These are phyloP conservation scores for Diplodia seriata DNA, from an alignment of 2,329 filamentous ascomycete genomes.

Conservation along the genomic window DNA sequence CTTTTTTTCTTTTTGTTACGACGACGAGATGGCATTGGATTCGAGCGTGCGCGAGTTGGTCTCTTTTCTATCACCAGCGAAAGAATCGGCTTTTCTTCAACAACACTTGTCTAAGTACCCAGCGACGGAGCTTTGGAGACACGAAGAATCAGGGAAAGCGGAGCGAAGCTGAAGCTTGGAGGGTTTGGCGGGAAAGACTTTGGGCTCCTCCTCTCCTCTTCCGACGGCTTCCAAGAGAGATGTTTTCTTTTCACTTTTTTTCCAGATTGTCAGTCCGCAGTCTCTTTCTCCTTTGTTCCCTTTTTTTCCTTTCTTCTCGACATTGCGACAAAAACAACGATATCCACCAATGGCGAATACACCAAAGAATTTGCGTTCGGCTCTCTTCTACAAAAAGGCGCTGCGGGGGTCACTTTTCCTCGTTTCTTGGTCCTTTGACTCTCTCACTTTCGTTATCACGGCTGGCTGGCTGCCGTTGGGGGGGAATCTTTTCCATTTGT, in stretches of 20 bases:
- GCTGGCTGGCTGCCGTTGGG: not conserved
- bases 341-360: conserved; percentile 24
- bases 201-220: not conserved
- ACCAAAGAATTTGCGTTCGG: conserved; percentile 16
- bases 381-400: conserved; percentile 3
- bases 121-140: conserved; percentile 11
- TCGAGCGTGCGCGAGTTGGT: conserved; percentile 1
- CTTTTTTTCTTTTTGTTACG: not conserved
- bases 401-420: not conserved
- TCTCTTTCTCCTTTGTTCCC: not conserved
- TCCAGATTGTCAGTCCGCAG: not conserved
- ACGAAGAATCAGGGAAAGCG: not conserved
- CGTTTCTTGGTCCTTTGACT: not conserved
- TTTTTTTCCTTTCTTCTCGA: not conserved
- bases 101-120: conserved; percentile 7
- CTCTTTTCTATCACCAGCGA: not conserved
- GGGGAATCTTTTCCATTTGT: not conserved
- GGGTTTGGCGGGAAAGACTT: not conserved
- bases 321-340: conserved; percentile 17
- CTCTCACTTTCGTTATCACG: not conserved
- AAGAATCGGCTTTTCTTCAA: conserved; percentile 6
- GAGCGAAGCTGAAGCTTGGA: not conserved
- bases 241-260: too few relatives aligned
- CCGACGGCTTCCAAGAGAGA: conserved; percentile 8
- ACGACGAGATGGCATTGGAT: conserved; percentile 24